Base-by-base conservation (phyloP, 148 eudicot species). In the Cornus kousa region DNA sequence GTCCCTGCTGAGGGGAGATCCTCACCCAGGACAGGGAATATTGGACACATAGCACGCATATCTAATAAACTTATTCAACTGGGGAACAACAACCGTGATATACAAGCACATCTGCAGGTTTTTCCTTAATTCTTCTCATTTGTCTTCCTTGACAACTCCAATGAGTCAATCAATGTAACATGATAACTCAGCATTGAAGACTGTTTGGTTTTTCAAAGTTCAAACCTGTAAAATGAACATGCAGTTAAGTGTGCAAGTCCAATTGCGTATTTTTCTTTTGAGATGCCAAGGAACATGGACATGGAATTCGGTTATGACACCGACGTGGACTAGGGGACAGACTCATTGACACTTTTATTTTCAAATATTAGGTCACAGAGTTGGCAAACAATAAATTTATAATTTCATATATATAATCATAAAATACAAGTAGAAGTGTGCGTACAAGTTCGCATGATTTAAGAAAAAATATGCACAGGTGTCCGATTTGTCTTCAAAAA, bases 21-120 rank as follows among this genome's bases (percentile, higher is more conserved):
- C 28, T 86, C 91, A 31, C 94, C 94, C 11, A 91, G 93, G 88
- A 86, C 91, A 48, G 99, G 99, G 67, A 90, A 87, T 80, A 91
- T 92, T 83, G 99, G 99, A 75, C 99, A 96, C 83, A 70, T 91
- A 73, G 94, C 99, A 57, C 97, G 93, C 32, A 93, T 96, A 82
- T 90, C 95, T 66, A 96, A 94, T 90, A 96, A 92, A 82, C 91
- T 96, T 80, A 83, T 92, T 67, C 91, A 87, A 84, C 68, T 87
- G 72, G 94, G 93, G 72, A 91, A 86, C 79, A 84, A 77, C 79
- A 90, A 86, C 75, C 80, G 82, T 62, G 87, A 83, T 74, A 83
- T 93, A 50, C 92, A 91, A 70, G 83, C 85, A 76, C 71, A 80
- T 79, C 82, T 96, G 76, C 95, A 92, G 99, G 99, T 96, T 83